Evolutionary conservation across 2,329 filamentous ascomycete species (phyloP), one percentile per base, ranked within the genome.

Genomic region (Botrytis deweyae): DNA sequence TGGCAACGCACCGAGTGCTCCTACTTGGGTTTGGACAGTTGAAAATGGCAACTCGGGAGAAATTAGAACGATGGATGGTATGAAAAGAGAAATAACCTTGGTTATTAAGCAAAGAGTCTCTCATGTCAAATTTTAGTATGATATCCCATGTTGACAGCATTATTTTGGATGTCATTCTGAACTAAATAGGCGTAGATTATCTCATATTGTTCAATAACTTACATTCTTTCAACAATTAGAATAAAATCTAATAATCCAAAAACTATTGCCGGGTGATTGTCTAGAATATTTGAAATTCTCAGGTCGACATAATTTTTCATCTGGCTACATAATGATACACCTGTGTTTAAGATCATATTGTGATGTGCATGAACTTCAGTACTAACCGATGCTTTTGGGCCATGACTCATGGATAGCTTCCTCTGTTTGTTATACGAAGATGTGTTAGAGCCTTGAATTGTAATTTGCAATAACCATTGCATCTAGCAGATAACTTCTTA

Each of bases 1-100:
- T 38, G 33, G n/a, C 7, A 20, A 1, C 8, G 1, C 2, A n/a
- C 44, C 12, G 1, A 3, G 22, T 38, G 7, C 33, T n/a, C 33
- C n/a, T 20, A 22, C 33, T 2, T 67, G 64, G 33, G 64, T 52
- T 29, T 67, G 64, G 64, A 67, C 20, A 4, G 33, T 52, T 5
- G 33, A 14, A 52, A 33, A 49, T 25, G 0, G 14, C 3, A 16
- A 29, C n/a, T 58, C n/a, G 14, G 3, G 14, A 58, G n/a, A 58
- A 58, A 3, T 2, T 4, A 58, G 0, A 7, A 36, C 12, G 4
- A 1, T 4, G 20, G 18, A 3, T n/a, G 14, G 22, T 1, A 25
- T 49, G 22, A 49, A 16, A 6, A 66, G 29, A n/a, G 44, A 38
- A 8, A 2, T 14, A 5, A 36, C 1, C 9, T 38, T 66, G 44